These are phyloP conservation scores for Tephrocybe sp. DNA, from an alignment of 768 basidiomycete genomes.

Conservation along the genomic window DNA sequence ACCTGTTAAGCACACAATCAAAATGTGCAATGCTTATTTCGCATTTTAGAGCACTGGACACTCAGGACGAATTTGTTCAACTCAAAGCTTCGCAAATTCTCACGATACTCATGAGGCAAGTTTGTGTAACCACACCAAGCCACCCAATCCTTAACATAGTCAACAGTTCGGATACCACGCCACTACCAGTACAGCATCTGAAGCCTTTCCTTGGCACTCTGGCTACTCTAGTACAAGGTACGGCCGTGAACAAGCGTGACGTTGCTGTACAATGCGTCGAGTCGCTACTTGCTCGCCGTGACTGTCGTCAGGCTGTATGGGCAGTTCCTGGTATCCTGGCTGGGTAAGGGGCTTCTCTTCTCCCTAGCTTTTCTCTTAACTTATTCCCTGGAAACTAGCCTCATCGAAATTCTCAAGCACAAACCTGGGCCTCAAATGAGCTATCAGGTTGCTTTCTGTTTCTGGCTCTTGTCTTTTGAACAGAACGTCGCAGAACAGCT, in stretches of 20 bases:
- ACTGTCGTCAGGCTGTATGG: conserved; percentile 84
- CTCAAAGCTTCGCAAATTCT: conserved; percentile 87
- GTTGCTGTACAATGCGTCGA: conserved; percentile 91
- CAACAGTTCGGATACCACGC: conserved; percentile 48
- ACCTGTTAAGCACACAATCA: conserved; percentile 6
- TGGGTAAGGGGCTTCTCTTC: conserved; percentile 46
- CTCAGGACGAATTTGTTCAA: conserved; percentile 94
- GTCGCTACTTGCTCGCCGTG: conserved; percentile 76
- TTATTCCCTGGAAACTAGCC: conserved; percentile 36
- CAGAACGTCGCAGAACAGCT: conserved; percentile 80
- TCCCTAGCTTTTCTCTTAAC: neutral
- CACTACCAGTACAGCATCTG: conserved; percentile 51
- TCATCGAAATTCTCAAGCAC: conserved; percentile 80
- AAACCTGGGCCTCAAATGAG: conserved; percentile 90
- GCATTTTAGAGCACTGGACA: conserved; percentile 65
- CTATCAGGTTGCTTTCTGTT: conserved; percentile 90
- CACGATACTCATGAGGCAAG: conserved; percentile 82
- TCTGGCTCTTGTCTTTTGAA: conserved; percentile 96
- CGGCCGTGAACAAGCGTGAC: conserved; percentile 72
- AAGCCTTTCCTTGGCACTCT: conserved; percentile 61
- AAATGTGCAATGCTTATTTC: conserved; percentile 13
- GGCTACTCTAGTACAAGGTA: conserved; percentile 59
- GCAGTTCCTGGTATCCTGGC: conserved; percentile 60
- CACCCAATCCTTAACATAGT: neutral
- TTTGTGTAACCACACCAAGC: neutral